Base-by-base conservation (phyloP, 768 basidiomycete species). In the Mycena maculata region DNA sequence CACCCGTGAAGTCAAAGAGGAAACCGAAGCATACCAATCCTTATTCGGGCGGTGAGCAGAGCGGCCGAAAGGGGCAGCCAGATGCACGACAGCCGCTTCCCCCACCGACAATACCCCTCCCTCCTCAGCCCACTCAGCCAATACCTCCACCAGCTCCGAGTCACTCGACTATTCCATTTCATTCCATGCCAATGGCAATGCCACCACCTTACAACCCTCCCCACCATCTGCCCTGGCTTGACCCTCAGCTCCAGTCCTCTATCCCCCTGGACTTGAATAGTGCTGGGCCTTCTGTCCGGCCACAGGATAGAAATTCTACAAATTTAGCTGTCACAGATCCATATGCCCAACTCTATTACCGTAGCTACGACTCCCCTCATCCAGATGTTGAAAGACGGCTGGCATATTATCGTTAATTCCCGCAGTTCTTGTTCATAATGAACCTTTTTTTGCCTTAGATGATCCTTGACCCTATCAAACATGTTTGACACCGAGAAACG, bases 401-500 rank as follows among this genome's bases (percentile, higher is more conserved):
- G 9, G 15, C 56, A 6, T 57, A 57, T 45, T 44, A 57, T 16
- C 56, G 56, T 30, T 42, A 31, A 38, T 54, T 36, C 33, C 33
- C 13, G 33, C 13, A 36, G 33, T 36, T 36, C 33, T 54, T 22
- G 11, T 5, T 54, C 22, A 38, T 6, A 38, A 38, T 39, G 36
- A 16, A 38, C 15, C 1, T 22, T 25, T 28, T 31, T 49, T 30
- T 12, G 6, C 11, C 48, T 31, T 15, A 30, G 13, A 27, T 31
- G 11, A 4, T 25, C 16, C 28, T 11, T 3, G 22, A 30, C 16
- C 3, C 48, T 20, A 5, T 6, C 3, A 3, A 23, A 49, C 27
- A 3, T 2, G 22, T 4, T 57, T 57, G 56, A 41, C 56, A 57
- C 56, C 16, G 11, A 45, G 31, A 30, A n/a, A 57, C 30, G 36